Conservation (phyloP, 371 early-diverging fungal species). For the Ordospora pajunii region DNA sequence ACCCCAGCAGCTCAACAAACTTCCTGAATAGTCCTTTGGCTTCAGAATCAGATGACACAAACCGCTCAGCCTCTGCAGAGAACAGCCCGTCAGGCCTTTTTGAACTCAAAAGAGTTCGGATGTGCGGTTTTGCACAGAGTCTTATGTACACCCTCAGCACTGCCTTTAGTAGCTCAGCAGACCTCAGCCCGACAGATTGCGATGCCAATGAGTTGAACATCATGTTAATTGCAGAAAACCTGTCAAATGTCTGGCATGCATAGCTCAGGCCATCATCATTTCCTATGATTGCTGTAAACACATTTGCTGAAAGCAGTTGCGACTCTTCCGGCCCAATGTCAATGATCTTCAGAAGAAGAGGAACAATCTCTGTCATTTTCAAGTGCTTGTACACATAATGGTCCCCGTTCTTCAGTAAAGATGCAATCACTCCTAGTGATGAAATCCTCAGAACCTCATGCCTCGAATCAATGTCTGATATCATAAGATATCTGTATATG, state of each 20-base stretch:
- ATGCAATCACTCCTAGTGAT: constrained; percentile 82
- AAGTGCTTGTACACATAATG: constrained; percentile 82
- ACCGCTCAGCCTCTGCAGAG: not conserved
- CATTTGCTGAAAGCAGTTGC: constrained; percentile 89
- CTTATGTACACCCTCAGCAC: constrained; percentile 83
- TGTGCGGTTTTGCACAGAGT: constrained; percentile 63
- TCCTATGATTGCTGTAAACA: constrained; percentile 83
- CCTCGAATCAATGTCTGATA: constrained; percentile 78
- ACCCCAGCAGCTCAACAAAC: not conserved
- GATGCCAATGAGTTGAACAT: constrained; percentile 82
- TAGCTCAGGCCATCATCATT: constrained; percentile 87
- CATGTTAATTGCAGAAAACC: constrained; percentile 85
- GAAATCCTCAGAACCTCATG: constrained; percentile 85
- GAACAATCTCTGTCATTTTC: constrained; percentile 89
- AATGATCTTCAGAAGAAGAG: constrained; percentile 89
- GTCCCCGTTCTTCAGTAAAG: constrained; percentile 80
- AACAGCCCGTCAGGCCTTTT: constrained; percentile 28
- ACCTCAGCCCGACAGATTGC: constrained; percentile 74
- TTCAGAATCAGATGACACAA: not conserved
- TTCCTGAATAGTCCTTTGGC: not conserved
- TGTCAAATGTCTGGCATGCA: constrained; percentile 85
- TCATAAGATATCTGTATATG: constrained; percentile 87
- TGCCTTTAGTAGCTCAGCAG: constrained; percentile 76
- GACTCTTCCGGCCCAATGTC: constrained; percentile 85
- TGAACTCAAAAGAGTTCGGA: constrained; percentile 23